Evolutionary conservation across 2,329 filamentous ascomycete species (phyloP), one percentile per base, ranked within the genome.

Genomic region (Orbilia quercus): DNA sequence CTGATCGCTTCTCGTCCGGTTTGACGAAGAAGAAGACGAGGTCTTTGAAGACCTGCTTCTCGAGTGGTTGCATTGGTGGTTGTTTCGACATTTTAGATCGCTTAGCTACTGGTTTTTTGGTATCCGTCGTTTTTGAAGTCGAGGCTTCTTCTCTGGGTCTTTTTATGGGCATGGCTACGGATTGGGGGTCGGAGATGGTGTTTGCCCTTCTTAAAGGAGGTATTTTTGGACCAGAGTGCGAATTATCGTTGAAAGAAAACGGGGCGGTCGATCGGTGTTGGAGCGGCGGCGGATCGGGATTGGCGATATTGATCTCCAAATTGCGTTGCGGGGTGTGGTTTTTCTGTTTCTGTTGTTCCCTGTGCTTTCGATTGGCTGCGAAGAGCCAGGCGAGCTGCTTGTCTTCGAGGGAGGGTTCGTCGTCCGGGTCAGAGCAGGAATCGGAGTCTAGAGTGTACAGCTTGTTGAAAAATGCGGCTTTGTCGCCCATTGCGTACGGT

Each of bases 1-100:
- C 83, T 9, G 86, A 85, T 31, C 89, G 86, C 50, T 90, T 85
- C 75, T 94, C 89, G 75, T 92, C 87, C 76, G 95, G 90, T 0
- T 92, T 94, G 4, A 96, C 87, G 18, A 77, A 78, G 57, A 69
- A 76, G 53, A 77, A 77, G 50, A 74, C 73, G 16, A 76, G 62
- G 25, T 57, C 51, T 22, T 72, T 65, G 60, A 77, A 77, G 45
- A 77, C 45, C 45, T 73, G 73, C 4, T 45, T 62, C 11, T 42
- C 36, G 40, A 44, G 28, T 16, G 73, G 73, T 28, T 66, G 60
- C 12, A 64, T 40, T 1, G 44, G 47, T 18, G 57, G 60, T 20
- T 44, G 42, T 14, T 60, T 59, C 22, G 47, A 45, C 11, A 38
- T 48, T 47, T 75, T 75, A 11, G 42, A 45, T 9, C 59, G 66